phyloP scores from a whole-genome alignment of 495 filamentous ascomycete genomes.

The Aspergillus baeticus region DNA sequence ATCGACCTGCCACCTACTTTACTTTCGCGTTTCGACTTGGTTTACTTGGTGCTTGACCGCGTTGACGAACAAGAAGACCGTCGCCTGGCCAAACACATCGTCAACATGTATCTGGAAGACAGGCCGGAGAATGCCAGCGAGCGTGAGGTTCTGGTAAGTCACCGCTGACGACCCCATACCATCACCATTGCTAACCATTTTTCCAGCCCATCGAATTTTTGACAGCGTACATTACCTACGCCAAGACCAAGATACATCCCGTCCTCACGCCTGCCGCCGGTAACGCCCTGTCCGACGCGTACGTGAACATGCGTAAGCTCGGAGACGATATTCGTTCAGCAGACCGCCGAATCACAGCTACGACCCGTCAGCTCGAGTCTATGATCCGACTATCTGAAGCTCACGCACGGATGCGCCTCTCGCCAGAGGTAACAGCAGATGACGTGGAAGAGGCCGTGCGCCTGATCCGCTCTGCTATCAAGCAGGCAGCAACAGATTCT shows the following conservation, averaged over 20 bases:
- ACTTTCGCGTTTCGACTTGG: slow-evolving; percentile 92
- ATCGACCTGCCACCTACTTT: slow-evolving; percentile 96
- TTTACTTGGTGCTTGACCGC: slow-evolving; percentile 93
- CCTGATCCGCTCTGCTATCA: slow-evolving; percentile 90
- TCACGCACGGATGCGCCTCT: slow-evolving; percentile 95
- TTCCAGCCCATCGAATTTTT: slow-evolving; percentile 86
- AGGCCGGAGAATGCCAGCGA: slow-evolving; percentile 78
- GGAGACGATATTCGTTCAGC: slow-evolving; percentile 91
- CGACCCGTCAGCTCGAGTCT: slow-evolving; percentile 90
- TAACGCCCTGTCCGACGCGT: slow-evolving; percentile 76
- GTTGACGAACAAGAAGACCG: slow-evolving; percentile 87
- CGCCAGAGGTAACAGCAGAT: slow-evolving; percentile 66
- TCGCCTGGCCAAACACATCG: slow-evolving; percentile 83
- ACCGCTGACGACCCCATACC: neutral
- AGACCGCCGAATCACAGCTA: slow-evolving; percentile 96
- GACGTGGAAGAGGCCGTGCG: slow-evolving; percentile 92
- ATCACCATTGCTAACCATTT: slow-evolving; percentile 9
- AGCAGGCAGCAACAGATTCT: slow-evolving; percentile 91
- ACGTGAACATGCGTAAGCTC: slow-evolving; percentile 94
- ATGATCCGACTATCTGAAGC: slow-evolving; percentile 97
- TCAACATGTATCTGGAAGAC: slow-evolving; percentile 97
- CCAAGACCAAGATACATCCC: slow-evolving; percentile 82
- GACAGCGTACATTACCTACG: slow-evolving; percentile 96
- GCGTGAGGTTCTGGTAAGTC: slow-evolving; percentile 75
- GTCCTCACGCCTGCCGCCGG: slow-evolving; percentile 73